phyloP scores from a whole-genome alignment of 805 yeast species.

The Saccharomycopsis sp. region DNA sequence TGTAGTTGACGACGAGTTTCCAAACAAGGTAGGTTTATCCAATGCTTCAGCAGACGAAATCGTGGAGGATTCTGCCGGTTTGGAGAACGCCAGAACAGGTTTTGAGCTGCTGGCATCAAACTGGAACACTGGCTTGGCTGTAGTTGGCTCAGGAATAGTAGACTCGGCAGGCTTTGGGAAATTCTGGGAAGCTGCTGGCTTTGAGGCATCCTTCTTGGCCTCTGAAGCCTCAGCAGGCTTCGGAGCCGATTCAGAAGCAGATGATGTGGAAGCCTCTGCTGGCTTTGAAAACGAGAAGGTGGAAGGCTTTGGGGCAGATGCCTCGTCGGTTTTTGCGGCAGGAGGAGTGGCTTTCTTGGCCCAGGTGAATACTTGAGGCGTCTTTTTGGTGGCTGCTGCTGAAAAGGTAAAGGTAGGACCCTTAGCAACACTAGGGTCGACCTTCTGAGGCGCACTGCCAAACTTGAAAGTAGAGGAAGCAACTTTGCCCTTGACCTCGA shows the following conservation, averaged over 20 bases:
- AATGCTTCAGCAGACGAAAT: neutral
- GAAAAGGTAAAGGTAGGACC: slow-evolving; percentile 18
- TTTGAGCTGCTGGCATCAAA: neutral
- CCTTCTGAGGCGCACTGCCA: slow-evolving; percentile 5
- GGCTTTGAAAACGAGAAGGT: slow-evolving; percentile 4
- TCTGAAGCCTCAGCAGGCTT: neutral
- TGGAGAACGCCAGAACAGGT: neutral
- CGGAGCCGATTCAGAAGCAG: neutral
- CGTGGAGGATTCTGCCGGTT: neutral
- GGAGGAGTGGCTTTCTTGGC: slow-evolving; percentile 10
- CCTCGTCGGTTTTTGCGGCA: neutral
- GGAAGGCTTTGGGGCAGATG: neutral
- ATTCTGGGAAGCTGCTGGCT: neutral
- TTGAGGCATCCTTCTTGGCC: neutral
- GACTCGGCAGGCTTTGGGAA: neutral
- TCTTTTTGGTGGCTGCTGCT: slow-evolving; percentile 2
- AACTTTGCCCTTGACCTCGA: slow-evolving; percentile 3
- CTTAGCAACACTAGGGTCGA: slow-evolving; percentile 5
- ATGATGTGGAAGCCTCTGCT: neutral
- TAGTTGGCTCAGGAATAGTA: neutral
- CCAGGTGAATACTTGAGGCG: slow-evolving; percentile 17
- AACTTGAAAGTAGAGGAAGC: slow-evolving; percentile 8
- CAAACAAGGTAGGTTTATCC: slow-evolving; percentile 8
- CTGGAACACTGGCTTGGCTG: neutral
- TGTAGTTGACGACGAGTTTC: neutral